Conservation (phyloP, 805 yeast genomes). For the Kodamaea sagamina region DNA sequence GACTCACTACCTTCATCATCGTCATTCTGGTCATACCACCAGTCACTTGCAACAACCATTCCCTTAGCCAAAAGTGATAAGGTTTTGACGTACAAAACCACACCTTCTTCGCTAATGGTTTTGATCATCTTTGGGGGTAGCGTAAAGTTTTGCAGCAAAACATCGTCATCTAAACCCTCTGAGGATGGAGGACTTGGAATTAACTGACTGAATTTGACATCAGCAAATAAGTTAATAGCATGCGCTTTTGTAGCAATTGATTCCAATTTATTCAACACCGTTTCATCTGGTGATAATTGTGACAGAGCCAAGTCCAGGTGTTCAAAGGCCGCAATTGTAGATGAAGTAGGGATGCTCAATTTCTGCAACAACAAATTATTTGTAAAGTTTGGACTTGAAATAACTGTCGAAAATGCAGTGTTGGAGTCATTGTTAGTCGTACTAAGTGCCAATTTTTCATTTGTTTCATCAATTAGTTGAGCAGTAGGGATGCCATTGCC, state of each 20-base stretch:
- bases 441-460: conserved; percentile 9
- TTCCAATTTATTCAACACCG: conserved; percentile 55
- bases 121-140: conserved; percentile 60
- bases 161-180: conserved; percentile 39
- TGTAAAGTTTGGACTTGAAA: conserved; percentile 35
- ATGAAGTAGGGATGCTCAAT: conserved; percentile 32
- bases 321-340: conserved; percentile 19
- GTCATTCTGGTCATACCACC: conserved; percentile 70
- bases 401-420: conserved; percentile 21
- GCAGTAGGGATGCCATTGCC: conserved; percentile 10
- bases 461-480: conserved; percentile 17
- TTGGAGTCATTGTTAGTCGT: conserved; percentile 2
- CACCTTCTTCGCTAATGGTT: conserved; percentile 79
- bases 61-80: conserved; percentile 81
- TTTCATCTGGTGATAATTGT: conserved; percentile 34
- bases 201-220: conserved; percentile 83
- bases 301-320: conserved; percentile 12
- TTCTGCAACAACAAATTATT: conserved; percentile 38
- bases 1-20: conserved; percentile 16
- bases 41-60: conserved; percentile 79
- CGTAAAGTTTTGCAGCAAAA: conserved; percentile 40
- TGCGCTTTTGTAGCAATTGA: conserved; percentile 85
- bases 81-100: conserved; percentile 80
- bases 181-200: conserved; percentile 70
- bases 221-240: conserved; percentile 86